Evolutionary conservation across 2,329 filamentous ascomycete genomes (phyloP).

Genomic region (Coniochaeta hoffmannii): DNA sequence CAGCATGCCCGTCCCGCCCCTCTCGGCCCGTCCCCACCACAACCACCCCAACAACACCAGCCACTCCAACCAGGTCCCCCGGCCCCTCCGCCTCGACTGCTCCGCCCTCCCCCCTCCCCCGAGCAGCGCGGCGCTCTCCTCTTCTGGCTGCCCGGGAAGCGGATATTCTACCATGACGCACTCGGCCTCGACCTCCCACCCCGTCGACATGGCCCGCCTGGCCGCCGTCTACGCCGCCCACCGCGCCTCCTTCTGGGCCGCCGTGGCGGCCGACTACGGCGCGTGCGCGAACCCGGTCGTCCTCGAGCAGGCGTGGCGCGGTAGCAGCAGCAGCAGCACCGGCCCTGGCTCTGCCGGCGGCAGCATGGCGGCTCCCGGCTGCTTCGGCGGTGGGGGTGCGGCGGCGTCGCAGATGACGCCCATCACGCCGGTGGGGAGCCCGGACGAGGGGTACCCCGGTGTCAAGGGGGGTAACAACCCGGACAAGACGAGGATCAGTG

Average conservation of each 20-base stretch:
- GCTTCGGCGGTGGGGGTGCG: no score
- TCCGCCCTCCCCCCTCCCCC: constrained; percentile 31
- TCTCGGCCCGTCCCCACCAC: constrained; percentile 18
- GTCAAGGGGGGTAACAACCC: constrained; percentile 20
- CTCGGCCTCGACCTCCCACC: constrained; percentile 19
- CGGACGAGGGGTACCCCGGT: constrained; percentile 36
- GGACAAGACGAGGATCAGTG: constrained; percentile 55
- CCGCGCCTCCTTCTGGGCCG: constrained; percentile 64
- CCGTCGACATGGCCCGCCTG: constrained; percentile 59
- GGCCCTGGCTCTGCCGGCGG: constrained; percentile 12
- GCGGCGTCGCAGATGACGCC: constrained; percentile 33
- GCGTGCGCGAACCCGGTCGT: constrained; percentile 51
- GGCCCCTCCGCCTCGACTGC: constrained; percentile 51
- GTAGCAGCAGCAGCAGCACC: no score
- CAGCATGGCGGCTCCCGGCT: constrained; percentile 5
- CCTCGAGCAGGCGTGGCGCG: constrained; percentile 60
- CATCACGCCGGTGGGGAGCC: constrained; percentile 46
- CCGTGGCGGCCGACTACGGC: constrained; percentile 66
- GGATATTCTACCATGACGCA: background rate
- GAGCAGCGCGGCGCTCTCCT: background rate
- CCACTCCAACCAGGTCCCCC: constrained; percentile 21
- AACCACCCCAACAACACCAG: constrained; percentile 19
- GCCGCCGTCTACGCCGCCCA: constrained; percentile 63
- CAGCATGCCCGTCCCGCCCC: constrained; percentile 27
- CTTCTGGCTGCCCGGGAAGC: background rate